phyloP scores from a whole-genome alignment of 768 basidiomycete genomes.

The Erythrobasidium yunnanense region DNA sequence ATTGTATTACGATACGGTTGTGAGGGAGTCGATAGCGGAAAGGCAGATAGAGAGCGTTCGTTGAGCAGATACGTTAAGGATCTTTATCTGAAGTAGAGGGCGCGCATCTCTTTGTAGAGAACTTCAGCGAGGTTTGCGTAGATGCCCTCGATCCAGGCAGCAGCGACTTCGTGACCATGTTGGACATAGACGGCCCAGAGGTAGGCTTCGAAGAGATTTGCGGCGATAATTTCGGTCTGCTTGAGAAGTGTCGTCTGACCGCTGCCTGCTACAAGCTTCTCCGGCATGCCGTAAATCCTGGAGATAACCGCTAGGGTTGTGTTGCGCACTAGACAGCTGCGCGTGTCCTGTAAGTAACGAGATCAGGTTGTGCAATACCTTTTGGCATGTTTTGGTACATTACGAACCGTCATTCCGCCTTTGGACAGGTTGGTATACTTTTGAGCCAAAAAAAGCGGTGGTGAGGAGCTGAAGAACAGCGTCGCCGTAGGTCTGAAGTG shows the following conservation, averaged over 20 bases:
- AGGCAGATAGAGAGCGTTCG: too few relatives aligned
- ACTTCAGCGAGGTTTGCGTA: not conserved
- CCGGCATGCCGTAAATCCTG: not conserved
- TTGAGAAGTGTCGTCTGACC: not conserved
- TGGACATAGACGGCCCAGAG: not conserved
- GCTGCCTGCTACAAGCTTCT: not conserved
- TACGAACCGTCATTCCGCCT: not conserved
- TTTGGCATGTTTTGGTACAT: not conserved
- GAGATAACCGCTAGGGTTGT: not conserved
- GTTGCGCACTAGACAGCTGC: not conserved
- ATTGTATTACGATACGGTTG: too few relatives aligned
- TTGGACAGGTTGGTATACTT: not conserved
- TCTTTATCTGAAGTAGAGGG: too few relatives aligned
- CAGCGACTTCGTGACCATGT: not conserved
- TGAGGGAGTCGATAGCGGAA: too few relatives aligned
- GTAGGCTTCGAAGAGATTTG: not conserved
- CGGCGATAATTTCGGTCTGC: not conserved
- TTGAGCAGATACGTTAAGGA: too few relatives aligned
- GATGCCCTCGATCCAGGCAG: not conserved
- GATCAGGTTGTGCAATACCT: not conserved
- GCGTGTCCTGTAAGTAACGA: not conserved
- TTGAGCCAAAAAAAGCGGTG: not conserved
- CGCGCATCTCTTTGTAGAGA: not conserved
- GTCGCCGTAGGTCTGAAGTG: slow-evolving; percentile 3
- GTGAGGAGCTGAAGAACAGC: not conserved